phyloP scores from a whole-genome alignment of 2,329 filamentous ascomycete genomes.

The Acarospora socialis region DNA sequence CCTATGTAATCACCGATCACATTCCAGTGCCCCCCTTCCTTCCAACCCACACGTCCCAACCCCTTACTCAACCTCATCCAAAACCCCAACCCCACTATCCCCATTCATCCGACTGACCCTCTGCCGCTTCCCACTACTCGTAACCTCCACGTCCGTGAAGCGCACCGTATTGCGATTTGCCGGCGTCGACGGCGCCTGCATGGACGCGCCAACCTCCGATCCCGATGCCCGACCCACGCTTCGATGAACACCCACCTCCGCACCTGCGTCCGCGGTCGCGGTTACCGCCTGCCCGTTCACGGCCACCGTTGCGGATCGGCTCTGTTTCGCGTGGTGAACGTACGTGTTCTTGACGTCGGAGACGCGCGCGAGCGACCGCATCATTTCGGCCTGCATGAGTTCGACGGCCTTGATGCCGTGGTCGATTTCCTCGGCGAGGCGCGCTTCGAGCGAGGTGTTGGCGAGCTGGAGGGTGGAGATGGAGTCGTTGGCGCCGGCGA shows the following conservation, averaged over 20 bases:
- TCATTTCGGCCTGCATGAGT: conserved; percentile 25
- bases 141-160: conserved; percentile 29
- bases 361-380: conserved; percentile 17
- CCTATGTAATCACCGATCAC: no score
- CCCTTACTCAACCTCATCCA: conserved; percentile 19
- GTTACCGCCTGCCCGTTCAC: conserved; percentile 24
- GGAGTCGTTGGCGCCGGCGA: conserved; percentile 24
- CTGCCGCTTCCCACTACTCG: conserved; percentile 22
- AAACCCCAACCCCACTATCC: conserved; percentile 28
- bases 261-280: conserved; percentile 15
- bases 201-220: conserved; percentile 20
- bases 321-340: conserved; percentile 13
- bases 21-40: no score
- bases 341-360: conserved; percentile 15
- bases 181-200: conserved; percentile 28
- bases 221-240: conserved; percentile 7
- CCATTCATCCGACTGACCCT: conserved; percentile 10
- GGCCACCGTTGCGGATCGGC: conserved; percentile 20
- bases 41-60: no score
- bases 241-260: conserved; percentile 1
- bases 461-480: conserved; percentile 22
- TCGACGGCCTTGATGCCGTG: conserved; percentile 24
- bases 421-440: conserved; percentile 24
- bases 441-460: conserved; percentile 24
- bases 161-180: conserved; percentile 26